Evolutionary conservation across 2,329 filamentous ascomycete genomes (phyloP).

Genomic region (Claviceps purpurea): DNA sequence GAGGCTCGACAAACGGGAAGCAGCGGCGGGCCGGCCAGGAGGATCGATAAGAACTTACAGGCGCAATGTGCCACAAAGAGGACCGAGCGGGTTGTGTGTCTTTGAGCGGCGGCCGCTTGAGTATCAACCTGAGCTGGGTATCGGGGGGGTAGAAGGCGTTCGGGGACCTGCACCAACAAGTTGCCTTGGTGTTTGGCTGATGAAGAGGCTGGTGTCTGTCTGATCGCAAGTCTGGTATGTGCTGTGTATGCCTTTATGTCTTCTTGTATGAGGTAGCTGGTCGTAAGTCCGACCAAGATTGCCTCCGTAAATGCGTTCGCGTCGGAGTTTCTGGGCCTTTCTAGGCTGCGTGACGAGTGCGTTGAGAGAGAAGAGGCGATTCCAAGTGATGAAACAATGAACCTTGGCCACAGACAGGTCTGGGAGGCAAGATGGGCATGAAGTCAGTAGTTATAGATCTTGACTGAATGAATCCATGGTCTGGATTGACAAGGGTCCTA

Average conservation of each 20-base stretch:
- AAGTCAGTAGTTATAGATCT: constrained; percentile 2
- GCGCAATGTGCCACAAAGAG: constrained; percentile 2
- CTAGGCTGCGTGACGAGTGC: not conserved
- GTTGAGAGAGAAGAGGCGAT: not conserved
- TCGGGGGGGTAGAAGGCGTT: not conserved
- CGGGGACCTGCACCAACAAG: too few relatives aligned
- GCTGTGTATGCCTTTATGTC: not conserved
- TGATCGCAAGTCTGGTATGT: not conserved
- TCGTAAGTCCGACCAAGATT: not conserved
- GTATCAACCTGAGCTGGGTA: too few relatives aligned
- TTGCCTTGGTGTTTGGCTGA: too few relatives aligned
- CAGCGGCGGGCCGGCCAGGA: not conserved
- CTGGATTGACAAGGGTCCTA: not conserved
- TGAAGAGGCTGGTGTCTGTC: too few relatives aligned
- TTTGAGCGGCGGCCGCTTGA: not conserved
- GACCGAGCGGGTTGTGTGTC: constrained; percentile 4
- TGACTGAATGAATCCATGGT: not conserved
- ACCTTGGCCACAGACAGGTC: constrained; percentile 15
- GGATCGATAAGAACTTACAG: constrained; percentile 4
- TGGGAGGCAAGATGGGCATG: constrained; percentile 10
- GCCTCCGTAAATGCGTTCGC: not conserved
- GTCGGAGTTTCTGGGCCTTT: not conserved
- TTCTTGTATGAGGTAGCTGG: not conserved
- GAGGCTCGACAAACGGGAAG: not conserved
- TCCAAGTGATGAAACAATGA: constrained; percentile 7